phyloP scores from a whole-genome alignment of 1,284 basidiomycete genomes.

The Phenoliferia sp. region DNA sequence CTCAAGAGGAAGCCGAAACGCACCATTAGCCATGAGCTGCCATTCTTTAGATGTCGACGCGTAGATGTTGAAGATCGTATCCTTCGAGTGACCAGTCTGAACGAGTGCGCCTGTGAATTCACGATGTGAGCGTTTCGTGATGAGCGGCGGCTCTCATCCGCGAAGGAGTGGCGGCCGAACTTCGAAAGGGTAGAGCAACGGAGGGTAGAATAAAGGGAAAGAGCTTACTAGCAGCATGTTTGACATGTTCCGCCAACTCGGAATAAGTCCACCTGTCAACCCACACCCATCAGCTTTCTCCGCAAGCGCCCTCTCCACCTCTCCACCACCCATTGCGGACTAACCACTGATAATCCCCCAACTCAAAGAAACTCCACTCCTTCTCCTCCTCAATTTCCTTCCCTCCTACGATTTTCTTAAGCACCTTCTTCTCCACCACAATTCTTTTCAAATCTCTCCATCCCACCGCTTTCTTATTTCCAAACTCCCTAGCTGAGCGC shows the following conservation, averaged over 20 bases:
- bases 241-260: conserved; percentile 60
- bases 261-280: conserved; percentile 57
- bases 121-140: no score
- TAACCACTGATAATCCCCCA: conserved; percentile 76
- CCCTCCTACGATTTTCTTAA: conserved; percentile 53
- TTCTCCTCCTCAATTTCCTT: conserved; percentile 81
- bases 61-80: conserved; percentile 88
- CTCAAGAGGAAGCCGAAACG: no score
- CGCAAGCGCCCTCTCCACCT: no score
- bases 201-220: neutral
- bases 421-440: conserved; percentile 84
- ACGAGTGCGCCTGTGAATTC: conserved; percentile 58
- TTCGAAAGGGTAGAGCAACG: conserved; percentile 32
- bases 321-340: no score
- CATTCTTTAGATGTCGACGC: conserved; percentile 63
- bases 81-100: conserved; percentile 63
- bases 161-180: neutral
- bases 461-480: conserved; percentile 63
- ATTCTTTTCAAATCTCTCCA: conserved; percentile 69
- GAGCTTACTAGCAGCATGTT: conserved; percentile 55
- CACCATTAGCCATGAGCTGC: conserved; percentile 75
- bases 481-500: conserved; percentile 13
- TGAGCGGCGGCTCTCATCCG: neutral
- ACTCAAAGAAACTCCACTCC: conserved; percentile 92
- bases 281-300: no score